phyloP scores from a whole-genome alignment of 257 asterid species.

The Penstemon eatonii region DNA sequence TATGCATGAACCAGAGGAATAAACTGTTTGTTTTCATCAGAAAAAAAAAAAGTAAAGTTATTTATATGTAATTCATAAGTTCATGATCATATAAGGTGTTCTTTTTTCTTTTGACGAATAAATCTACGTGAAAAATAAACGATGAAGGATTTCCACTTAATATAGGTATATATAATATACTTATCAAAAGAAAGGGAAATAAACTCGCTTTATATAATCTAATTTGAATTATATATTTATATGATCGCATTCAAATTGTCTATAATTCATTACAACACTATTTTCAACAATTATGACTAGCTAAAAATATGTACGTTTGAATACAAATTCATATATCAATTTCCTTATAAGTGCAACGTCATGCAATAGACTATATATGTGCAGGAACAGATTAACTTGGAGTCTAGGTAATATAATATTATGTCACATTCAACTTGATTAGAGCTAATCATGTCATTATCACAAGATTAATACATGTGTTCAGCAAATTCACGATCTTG shows the following conservation, averaged over 20 bases:
- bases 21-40: slow-evolving; percentile 26
- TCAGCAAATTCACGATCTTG: no score
- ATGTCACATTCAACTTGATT: slow-evolving; percentile 1
- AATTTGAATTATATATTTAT: no score
- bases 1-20: slow-evolving; percentile 17
- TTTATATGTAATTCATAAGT: background rate
- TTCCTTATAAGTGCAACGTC: background rate
- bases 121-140: background rate
- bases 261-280: no score
- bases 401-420: no score
- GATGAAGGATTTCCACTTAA: background rate
- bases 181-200: no score
- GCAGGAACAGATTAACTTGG: no score
- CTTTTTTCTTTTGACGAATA: no score
- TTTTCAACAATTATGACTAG: no score
- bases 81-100: background rate
- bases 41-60: background rate
- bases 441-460: slow-evolving; percentile 14
- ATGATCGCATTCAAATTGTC: no score
- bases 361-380: background rate
- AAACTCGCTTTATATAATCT: slow-evolving; percentile 6
- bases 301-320: no score
- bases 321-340: no score
- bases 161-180: no score
- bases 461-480: background rate